A percentile compares a stretch with the other conserved stretches of the same genome.
These are phyloP conservation scores for Miscanthus sacchariflorus DNA, from an alignment of 202 grass and related monocot genomes.

Conservation along the genomic window DNA sequence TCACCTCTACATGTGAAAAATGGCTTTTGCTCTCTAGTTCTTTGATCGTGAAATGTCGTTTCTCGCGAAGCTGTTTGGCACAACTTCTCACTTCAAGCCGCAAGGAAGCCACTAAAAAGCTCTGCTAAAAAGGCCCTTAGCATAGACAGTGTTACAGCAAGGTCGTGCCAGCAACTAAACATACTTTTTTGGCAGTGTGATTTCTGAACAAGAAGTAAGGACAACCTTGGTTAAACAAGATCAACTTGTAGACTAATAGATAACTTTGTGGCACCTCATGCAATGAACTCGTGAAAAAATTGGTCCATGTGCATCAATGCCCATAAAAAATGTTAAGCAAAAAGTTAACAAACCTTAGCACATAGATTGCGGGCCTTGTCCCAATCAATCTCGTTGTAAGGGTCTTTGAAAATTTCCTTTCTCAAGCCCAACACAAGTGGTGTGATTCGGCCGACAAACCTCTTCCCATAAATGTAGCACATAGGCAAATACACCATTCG, in stretches of 20 bases:
- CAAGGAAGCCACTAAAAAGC: too few species aligned
- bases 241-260: not conserved
- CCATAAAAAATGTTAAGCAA: not conserved
- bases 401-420: conserved; percentile 72
- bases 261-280: conserved; percentile 2
- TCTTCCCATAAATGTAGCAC: conserved; percentile 94
- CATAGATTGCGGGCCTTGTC: conserved; percentile 79
- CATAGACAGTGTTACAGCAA: not conserved
- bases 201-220: conserved; percentile 6
- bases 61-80: too few species aligned
- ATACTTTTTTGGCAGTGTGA: conserved; percentile 20
- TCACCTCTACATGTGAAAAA: too few species aligned
- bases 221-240: not conserved
- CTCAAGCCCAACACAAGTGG: conserved; percentile 67
- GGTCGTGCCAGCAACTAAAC: not conserved
- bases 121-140: too few species aligned
- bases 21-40: too few species aligned
- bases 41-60: too few species aligned
- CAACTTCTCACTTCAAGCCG: too few species aligned
- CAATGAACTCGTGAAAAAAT: not conserved
- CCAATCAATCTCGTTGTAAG: conserved; percentile 81
- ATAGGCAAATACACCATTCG: conserved; percentile 95
- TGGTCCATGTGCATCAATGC: not conserved
- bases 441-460: conserved; percentile 84
- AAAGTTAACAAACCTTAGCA: conserved; percentile 78